A percentile compares a stretch with the other conserved stretches of the same genome.
phyloP scores from a whole-genome alignment of 306 rosid genomes.

The Gillenia trifoliata region DNA sequence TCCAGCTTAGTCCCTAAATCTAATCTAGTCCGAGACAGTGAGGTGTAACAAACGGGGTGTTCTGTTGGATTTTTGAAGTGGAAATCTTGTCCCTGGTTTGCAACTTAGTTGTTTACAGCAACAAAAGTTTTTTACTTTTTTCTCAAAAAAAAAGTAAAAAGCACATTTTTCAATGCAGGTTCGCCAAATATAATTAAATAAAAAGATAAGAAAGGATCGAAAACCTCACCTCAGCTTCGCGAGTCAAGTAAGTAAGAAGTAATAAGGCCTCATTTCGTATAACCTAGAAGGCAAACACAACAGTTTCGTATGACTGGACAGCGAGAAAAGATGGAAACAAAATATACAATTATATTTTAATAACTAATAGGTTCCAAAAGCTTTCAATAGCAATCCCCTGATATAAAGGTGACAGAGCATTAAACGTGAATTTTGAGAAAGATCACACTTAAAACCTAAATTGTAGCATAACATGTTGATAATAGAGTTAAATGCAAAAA shows the following conservation, averaged over 20 bases:
- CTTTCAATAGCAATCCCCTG: neutral
- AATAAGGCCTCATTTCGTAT: slow-evolving; percentile 89
- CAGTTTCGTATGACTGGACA: neutral
- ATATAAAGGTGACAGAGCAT: neutral
- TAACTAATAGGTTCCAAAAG: neutral
- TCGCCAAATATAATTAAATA: neutral
- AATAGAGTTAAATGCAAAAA: neutral
- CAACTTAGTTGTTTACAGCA: neutral
- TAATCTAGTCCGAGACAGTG: too few species aligned
- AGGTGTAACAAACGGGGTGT: neutral
- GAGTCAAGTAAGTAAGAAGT: slow-evolving; percentile 84
- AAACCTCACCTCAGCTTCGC: slow-evolving; percentile 85
- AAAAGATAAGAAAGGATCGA: slow-evolving; percentile 7
- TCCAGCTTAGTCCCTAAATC: too few species aligned
- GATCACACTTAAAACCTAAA: neutral
- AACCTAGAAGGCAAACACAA: slow-evolving; percentile 46
- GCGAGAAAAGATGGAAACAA: neutral
- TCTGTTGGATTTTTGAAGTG: neutral
- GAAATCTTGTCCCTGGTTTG: neutral
- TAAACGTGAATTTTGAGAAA: neutral
- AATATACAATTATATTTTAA: neutral
- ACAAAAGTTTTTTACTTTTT: neutral
- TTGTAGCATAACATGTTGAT: neutral
- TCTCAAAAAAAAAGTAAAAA: neutral
- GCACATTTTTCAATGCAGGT: neutral